phyloP scores from a whole-genome alignment of 768 basidiomycete species.

The Paxillus involutus region DNA sequence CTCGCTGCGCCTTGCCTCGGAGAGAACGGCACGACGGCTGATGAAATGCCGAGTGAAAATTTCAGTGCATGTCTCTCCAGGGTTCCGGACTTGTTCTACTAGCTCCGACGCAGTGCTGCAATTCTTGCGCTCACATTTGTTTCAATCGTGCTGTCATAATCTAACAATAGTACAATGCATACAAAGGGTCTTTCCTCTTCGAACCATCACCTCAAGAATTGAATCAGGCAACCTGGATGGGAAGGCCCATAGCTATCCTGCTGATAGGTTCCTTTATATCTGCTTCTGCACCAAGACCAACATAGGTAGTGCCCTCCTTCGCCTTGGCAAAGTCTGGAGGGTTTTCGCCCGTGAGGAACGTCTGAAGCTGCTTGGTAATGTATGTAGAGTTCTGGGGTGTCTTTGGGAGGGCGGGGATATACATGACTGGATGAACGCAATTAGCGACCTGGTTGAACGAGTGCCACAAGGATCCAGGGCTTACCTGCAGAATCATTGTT shows the following conservation, averaged over 20 bases:
- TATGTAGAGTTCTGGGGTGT: slow-evolving; percentile 64
- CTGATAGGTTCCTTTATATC: slow-evolving; percentile 38
- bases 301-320: slow-evolving; percentile 38
- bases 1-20: neutral
- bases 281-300: slow-evolving; percentile 37
- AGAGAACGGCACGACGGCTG: neutral
- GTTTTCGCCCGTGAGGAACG: slow-evolving; percentile 57
- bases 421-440: slow-evolving; percentile 54
- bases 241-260: slow-evolving; percentile 46
- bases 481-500: slow-evolving; percentile 54
- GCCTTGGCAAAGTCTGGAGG: slow-evolving; percentile 72
- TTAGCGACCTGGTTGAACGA: neutral
- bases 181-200: neutral
- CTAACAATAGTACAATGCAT: neutral
- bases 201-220: neutral
- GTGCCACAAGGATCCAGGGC: neutral
- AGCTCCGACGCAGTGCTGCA: neutral
- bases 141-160: too few species aligned
- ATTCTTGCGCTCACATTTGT: neutral
- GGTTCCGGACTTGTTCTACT: neutral
- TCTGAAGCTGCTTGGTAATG: slow-evolving; percentile 57
- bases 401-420: slow-evolving; percentile 71
- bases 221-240: slow-evolving; percentile 14
- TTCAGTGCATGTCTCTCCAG: neutral
- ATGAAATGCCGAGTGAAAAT: too few species aligned